Percentiles rank a stretch among this genome's conserved stretches.
phyloP scores from a whole-genome alignment of 2,329 filamentous ascomycete species.

The Exophiala bonariae region DNA sequence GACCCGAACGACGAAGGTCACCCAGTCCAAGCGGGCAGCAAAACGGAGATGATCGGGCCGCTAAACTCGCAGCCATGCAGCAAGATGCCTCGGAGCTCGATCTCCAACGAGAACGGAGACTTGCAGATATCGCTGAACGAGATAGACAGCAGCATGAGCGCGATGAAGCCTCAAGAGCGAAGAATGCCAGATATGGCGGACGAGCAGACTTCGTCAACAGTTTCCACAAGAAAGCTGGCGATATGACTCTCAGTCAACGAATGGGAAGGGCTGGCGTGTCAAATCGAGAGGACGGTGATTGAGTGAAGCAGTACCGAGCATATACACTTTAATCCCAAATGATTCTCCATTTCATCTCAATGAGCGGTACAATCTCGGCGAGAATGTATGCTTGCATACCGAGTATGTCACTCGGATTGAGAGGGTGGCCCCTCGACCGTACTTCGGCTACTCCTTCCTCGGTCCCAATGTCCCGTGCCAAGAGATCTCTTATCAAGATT shows the following conservation, averaged over 20 bases:
- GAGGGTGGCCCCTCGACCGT: too few relatives aligned
- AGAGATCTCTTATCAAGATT: too few relatives aligned
- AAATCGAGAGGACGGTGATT: conserved; percentile 16
- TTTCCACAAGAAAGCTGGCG: conserved; percentile 58
- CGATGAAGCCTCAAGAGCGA: conserved; percentile 63
- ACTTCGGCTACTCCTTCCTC: too few relatives aligned
- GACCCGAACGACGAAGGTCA: conserved; percentile 27
- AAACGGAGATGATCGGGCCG: conserved; percentile 59
- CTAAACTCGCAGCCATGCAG: conserved; percentile 73
- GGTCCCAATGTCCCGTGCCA: too few relatives aligned
- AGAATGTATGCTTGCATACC: too few relatives aligned
- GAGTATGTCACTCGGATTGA: too few relatives aligned
- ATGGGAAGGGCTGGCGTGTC: conserved; percentile 35
- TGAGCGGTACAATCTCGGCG: too few relatives aligned
- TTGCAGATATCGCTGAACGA: conserved; percentile 65
- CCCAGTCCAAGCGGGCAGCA: conserved; percentile 20
- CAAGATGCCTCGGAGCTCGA: conserved; percentile 69
- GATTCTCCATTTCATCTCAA: too few relatives aligned
- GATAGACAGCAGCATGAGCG: conserved; percentile 66
- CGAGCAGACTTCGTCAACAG: conserved; percentile 65
- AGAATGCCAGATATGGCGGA: conserved; percentile 62
- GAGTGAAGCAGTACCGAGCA: conserved; percentile 12
- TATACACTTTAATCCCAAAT: too few relatives aligned
- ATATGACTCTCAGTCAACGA: conserved; percentile 43
- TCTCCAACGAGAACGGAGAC: conserved; percentile 65